Evolutionary conservation across 2,329 filamentous ascomycete species (phyloP).

Genomic region (Moelleriella libera): DNA sequence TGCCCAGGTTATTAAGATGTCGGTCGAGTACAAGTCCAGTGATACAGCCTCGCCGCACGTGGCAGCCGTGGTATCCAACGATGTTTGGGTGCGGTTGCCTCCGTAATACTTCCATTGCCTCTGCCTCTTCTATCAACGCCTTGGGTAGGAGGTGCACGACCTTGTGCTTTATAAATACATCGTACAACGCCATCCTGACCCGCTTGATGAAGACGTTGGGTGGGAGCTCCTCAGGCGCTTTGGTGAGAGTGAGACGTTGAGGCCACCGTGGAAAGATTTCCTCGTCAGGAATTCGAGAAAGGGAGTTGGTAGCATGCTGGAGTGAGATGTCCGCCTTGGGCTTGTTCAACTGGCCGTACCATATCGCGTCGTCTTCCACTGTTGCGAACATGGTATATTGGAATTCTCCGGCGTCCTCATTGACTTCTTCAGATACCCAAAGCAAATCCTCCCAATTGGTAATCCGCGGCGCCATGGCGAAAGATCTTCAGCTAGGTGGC

Average conservation of each 20-base stretch:
- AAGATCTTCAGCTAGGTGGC: too few species aligned
- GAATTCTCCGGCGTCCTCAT: background rate
- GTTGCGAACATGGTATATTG: background rate
- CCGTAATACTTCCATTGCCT: slow-evolving; percentile 7
- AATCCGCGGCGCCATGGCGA: background rate
- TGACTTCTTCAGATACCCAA: background rate
- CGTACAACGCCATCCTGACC: background rate
- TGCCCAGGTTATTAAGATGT: slow-evolving; percentile 5
- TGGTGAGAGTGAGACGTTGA: background rate
- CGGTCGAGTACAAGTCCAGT: slow-evolving; percentile 12
- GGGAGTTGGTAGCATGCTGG: background rate
- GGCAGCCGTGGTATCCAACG: slow-evolving; percentile 13
- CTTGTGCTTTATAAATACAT: background rate
- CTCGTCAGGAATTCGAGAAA: background rate
- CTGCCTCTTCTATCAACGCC: slow-evolving; percentile 6
- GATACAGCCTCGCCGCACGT: slow-evolving; percentile 10
- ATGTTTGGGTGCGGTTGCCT: slow-evolving; percentile 13
- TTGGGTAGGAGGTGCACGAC: background rate
- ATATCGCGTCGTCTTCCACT: background rate
- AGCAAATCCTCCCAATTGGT: background rate
- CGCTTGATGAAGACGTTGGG: background rate
- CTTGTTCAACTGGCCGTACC: background rate
- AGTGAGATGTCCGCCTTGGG: background rate
- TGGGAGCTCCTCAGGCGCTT: background rate
- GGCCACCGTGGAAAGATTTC: background rate